Conservation (phyloP, 108 stramenopile species). For the Schizochytrium sp. region DNA sequence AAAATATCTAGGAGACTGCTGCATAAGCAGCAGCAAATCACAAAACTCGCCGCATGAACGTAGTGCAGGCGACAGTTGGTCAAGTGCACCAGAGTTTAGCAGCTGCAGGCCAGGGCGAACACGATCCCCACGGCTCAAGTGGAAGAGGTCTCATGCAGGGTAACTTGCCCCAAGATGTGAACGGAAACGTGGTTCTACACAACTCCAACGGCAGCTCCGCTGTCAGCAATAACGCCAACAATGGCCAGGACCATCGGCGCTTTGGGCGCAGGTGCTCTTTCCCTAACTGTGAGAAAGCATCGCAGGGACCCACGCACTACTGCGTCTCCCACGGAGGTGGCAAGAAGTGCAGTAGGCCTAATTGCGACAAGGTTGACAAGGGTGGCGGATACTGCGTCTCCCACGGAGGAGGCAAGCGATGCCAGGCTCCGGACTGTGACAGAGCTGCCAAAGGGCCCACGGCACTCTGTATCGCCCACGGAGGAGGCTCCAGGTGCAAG, state of each 20-base stretch:
- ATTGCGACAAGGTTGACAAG: conserved; percentile 89
- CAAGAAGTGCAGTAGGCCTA: conserved; percentile 85
- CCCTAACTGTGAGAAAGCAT: conserved; percentile 84
- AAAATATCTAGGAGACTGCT: no score
- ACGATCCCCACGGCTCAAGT: no score
- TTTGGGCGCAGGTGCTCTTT: conserved; percentile 80
- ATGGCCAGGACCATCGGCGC: conserved; percentile 21
- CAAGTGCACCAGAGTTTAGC: no score
- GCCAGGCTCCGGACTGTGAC: conserved; percentile 82
- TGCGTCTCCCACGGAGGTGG: conserved; percentile 98
- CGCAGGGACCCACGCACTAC: conserved; percentile 85
- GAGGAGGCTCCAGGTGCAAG: conserved; percentile 93
- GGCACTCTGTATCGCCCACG: conserved; percentile 95
- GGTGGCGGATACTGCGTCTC: conserved; percentile 91
- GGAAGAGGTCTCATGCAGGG: no score
- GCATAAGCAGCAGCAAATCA: no score
- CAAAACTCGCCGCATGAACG: no score
- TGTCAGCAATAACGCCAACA: background rate
- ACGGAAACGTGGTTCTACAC: no score
- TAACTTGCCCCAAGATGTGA: no score
- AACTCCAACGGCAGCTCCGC: no score
- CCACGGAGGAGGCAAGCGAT: conserved; percentile 90
- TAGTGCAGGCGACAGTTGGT: no score
- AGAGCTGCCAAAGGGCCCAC: conserved; percentile 92
- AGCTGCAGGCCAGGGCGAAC: no score